Percentiles rank a stretch among this genome's conserved stretches.
Evolutionary conservation across 768 basidiomycete species (phyloP).

Genomic region (Naganishia kalamii): DNA sequence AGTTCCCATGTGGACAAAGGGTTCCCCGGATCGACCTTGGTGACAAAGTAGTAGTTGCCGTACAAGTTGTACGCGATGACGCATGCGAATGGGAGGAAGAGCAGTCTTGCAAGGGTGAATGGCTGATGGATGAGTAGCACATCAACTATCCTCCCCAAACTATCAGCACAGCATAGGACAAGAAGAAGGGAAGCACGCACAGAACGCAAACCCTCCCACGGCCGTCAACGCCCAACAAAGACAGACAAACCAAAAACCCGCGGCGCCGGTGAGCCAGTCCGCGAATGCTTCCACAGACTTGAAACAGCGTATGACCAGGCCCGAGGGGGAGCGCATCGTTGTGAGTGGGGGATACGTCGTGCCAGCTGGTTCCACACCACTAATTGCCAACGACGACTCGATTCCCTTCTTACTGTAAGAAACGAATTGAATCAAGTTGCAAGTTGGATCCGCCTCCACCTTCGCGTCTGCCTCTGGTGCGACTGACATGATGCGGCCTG

Average conservation of each 20-base stretch:
- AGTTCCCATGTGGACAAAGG: slow-evolving; percentile 39
- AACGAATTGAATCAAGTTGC: too few relatives aligned
- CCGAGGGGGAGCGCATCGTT: slow-evolving; percentile 31
- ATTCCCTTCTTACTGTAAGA: too few relatives aligned
- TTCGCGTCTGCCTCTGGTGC: too few relatives aligned
- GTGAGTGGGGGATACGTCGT: neutral
- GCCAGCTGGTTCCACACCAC: too few relatives aligned
- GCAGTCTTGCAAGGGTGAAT: slow-evolving; percentile 55
- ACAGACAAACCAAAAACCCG: slow-evolving; percentile 80
- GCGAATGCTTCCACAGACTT: slow-evolving; percentile 64
- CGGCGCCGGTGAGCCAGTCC: slow-evolving; percentile 77
- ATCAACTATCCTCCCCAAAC: slow-evolving; percentile 55
- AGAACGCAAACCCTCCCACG: slow-evolving; percentile 67
- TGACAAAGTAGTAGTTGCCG: slow-evolving; percentile 77
- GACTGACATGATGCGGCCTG: too few relatives aligned
- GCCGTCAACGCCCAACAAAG: slow-evolving; percentile 70
- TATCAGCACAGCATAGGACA: neutral
- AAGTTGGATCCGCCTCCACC: too few relatives aligned
- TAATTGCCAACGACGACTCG: too few relatives aligned
- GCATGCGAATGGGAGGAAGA: slow-evolving; percentile 57
- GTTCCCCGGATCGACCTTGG: slow-evolving; percentile 73
- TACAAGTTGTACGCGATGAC: slow-evolving; percentile 70
- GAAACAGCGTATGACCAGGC: slow-evolving; percentile 58
- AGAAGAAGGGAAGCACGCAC: slow-evolving; percentile 52
- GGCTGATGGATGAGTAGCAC: slow-evolving; percentile 65